Evolutionary conservation across 2,329 filamentous ascomycete species (phyloP), one percentile per base, ranked within the genome.

Genomic region (Pseudogymnoascus sp.): DNA sequence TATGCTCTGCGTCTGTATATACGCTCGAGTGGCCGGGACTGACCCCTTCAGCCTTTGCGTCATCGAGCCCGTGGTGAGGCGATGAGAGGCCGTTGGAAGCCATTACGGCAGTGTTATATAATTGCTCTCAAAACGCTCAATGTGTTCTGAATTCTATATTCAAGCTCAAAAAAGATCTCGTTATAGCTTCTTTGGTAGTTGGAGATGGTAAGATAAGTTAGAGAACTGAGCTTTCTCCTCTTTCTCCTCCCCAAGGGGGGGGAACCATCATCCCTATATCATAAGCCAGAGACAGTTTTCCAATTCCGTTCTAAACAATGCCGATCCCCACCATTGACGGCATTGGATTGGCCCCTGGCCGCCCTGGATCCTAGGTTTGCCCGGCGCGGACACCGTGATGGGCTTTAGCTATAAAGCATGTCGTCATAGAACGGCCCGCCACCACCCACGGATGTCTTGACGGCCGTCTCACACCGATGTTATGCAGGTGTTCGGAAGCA

Each of bases 361-460:
- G 49, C 49, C 49, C 49, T 55, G 49, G 45, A 55, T 55, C 28
- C 28, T 18, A 55, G 5, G 3, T 35, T 55, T n/a, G 49, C 28
- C 18, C 49, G 28, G 49, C 16, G 28, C 28, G 16, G 16, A 55
- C 49, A 55, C 49, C 9, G 18, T 16, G 49, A 16, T 35, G 49
- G 49, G 4, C 28, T 55, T 33, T 33, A 55, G 28, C 28, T 55
- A 55, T 18, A 55, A 55, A 6, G n/a, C 49, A 55, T 55, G 49
- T 55, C 49, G 49, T 55, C 49, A 55, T 55, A 55, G 28, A 55
- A 55, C 28, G 49, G 49, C 1, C 49, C 49, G 49, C 49, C 49
- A 55, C 49, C 28, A 35, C 49, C 49, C 49, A 55, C 49, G 49
- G 49, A 33, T 35, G 49, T 55, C 49, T 55, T 8, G 16, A 55